Evolutionary conservation across 1,284 basidiomycete genomes (phyloP), one percentile per base, ranked within the genome.

Genomic region (Malassezia pachydermatis): DNA sequence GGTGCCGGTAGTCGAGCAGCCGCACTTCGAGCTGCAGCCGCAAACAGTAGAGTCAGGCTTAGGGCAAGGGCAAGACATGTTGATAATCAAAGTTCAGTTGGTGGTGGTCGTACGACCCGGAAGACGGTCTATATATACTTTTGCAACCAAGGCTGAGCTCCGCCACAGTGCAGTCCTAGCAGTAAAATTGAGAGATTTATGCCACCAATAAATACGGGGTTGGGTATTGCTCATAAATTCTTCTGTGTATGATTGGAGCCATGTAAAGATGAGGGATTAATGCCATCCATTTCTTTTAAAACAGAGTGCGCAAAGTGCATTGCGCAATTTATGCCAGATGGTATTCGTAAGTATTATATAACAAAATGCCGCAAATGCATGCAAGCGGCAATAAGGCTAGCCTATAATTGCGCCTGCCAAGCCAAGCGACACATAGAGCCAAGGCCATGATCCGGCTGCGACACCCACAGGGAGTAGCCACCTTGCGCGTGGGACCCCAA

Each of bases 51-150:
- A 25, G 13, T 27, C 24, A 29, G 27, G 23, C 39, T 41, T 41
- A 29, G 39, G 39, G 39, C 39, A 41, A 41, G 39, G 39, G 39
- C 39, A 41, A 20, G 27, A n/a, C 39, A 41, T 41, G 10, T 13
- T 41, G 27, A 29, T 20, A 22, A 17, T 25, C 27, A 14, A 1
- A n/a, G 8, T 24, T 9, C 10, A 24, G 39, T 29, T 40, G 36
- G 22, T 23, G 36, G 17, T 38, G 22, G 36, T 38, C 36, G 36
- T 38, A 24, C 25, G 36, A 20, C 10, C 20, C n/a, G 13, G n/a
- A 30, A 30, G 7, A 10, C 27, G 5, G 39, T 4, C 25, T 24
- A 6, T 41, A 41, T 41, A 41, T 41, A 29, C 13, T 7, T 41
- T 36, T 41, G 16, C 8, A n/a, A 10, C n/a, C n/a, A 9, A n/a